A percentile compares a stretch with the other conserved stretches of the same genome.
phyloP scores from a whole-genome alignment of 495 filamentous ascomycete species.

The Talaromyces proteolyticus region DNA sequence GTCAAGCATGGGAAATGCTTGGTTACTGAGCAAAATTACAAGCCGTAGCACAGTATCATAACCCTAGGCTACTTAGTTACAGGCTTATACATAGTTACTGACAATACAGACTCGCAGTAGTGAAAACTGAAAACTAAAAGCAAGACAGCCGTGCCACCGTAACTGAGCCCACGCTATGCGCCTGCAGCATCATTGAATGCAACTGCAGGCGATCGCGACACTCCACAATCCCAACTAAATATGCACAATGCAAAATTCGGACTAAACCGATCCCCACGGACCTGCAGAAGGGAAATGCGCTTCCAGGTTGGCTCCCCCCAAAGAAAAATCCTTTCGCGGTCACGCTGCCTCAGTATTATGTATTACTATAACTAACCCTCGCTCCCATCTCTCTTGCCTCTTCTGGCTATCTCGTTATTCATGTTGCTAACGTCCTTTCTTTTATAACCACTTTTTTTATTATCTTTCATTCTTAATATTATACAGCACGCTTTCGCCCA shows the following conservation, averaged over 20 bases:
- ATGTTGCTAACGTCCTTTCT: slow-evolving; percentile 6
- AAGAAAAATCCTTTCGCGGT: no score
- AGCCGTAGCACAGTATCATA: no score
- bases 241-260: background rate
- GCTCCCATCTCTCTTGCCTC: background rate
- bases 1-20: no score
- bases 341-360: no score
- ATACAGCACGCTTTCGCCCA: slow-evolving; percentile 7
- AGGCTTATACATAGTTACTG: no score
- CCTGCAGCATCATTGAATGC: background rate
- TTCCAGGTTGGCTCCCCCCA: no score
- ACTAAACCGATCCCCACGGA: background rate
- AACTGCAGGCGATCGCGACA: slow-evolving; percentile 5
- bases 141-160: background rate
- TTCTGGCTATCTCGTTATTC: background rate
- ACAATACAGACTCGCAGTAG: no score
- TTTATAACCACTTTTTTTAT: slow-evolving; percentile 4
- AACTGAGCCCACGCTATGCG: no score
- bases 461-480: slow-evolving; percentile 4
- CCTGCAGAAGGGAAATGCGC: background rate
- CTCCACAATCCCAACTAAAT: background rate
- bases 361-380: background rate
- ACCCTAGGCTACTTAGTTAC: no score
- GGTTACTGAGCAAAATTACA: no score
- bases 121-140: no score